Conservation (phyloP, 1,139 yeast genomes). For the Suhomyces guaymorum region DNA sequence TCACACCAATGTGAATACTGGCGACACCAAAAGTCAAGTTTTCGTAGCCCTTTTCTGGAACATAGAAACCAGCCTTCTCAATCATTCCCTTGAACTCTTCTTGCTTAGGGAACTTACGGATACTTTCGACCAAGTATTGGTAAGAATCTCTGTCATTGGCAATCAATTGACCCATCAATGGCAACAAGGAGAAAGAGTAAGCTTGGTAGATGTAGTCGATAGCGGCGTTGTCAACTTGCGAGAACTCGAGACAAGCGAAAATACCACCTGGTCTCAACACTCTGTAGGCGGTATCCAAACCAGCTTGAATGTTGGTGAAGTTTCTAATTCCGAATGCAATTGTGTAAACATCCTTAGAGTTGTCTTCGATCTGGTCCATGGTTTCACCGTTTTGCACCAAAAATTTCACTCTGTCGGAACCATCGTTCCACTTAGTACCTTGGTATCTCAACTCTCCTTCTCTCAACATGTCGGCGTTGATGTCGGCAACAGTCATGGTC, state of each 20-base stretch:
- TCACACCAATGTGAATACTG: slow-evolving; percentile 93
- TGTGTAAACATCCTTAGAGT: slow-evolving; percentile 92
- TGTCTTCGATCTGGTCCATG: slow-evolving; percentile 78
- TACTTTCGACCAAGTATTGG: slow-evolving; percentile 93
- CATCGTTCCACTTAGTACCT: slow-evolving; percentile 52
- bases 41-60: slow-evolving; percentile 87
- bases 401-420: slow-evolving; percentile 67
- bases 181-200: slow-evolving; percentile 84
- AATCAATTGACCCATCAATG: slow-evolving; percentile 92
- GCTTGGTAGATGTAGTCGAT: slow-evolving; percentile 78
- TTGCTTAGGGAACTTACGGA: slow-evolving; percentile 87
- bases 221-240: slow-evolving; percentile 81
- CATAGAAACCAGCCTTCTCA: slow-evolving; percentile 90
- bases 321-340: slow-evolving; percentile 97
- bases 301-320: slow-evolving; percentile 92
- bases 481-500: slow-evolving; percentile 90
- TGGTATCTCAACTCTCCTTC: slow-evolving; percentile 84
- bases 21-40: slow-evolving; percentile 96
- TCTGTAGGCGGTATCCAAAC: slow-evolving; percentile 89
- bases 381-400: slow-evolving; percentile 92
- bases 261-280: slow-evolving; percentile 98
- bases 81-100: slow-evolving; percentile 91
- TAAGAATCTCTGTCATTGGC: slow-evolving; percentile 95
- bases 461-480: slow-evolving; percentile 90
- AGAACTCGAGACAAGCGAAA: slow-evolving; percentile 92